phyloP scores from a whole-genome alignment of 164 flowering plant genomes.

The Hamamelis virginiana region DNA sequence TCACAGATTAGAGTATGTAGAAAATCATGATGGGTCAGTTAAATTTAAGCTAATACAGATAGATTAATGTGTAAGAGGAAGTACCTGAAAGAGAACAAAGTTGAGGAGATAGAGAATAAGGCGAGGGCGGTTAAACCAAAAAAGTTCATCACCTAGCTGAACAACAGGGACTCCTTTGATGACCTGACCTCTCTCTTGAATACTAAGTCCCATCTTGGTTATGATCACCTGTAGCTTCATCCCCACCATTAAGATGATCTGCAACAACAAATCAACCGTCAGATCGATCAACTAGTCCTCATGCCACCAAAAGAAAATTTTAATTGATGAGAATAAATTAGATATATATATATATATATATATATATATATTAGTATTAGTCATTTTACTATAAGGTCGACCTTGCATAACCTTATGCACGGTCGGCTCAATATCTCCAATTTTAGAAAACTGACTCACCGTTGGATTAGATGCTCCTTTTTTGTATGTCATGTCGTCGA shows the following conservation, averaged over 20 bases:
- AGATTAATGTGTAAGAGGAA: no score
- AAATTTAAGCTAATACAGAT: no score
- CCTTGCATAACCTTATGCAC: no score
- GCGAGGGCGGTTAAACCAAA: conserved; percentile 84
- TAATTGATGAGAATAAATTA: neutral
- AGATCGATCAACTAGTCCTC: neutral
- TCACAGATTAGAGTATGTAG: no score
- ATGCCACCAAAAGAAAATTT: neutral
- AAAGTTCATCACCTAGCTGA: conserved; percentile 68
- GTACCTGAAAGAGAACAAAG: conserved; percentile 85
- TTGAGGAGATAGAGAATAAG: conserved; percentile 74
- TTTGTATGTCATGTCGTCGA: no score
- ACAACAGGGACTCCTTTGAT: conserved; percentile 74
- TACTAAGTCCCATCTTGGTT: conserved; percentile 73
- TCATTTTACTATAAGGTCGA: no score
- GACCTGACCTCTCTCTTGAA: conserved; percentile 80
- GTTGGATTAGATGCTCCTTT: no score
- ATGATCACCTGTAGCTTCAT: conserved; percentile 86
- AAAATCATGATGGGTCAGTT: no score
- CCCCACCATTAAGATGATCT: conserved; percentile 81
- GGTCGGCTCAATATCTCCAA: no score
- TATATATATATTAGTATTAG: no score
- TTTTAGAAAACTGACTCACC: no score
- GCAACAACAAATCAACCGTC: neutral
- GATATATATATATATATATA: neutral